Percentiles rank a stretch among this genome's conserved stretches.
phyloP scores from a whole-genome alignment of 169 alveolate genomes.

The Neospora caninum region DNA sequence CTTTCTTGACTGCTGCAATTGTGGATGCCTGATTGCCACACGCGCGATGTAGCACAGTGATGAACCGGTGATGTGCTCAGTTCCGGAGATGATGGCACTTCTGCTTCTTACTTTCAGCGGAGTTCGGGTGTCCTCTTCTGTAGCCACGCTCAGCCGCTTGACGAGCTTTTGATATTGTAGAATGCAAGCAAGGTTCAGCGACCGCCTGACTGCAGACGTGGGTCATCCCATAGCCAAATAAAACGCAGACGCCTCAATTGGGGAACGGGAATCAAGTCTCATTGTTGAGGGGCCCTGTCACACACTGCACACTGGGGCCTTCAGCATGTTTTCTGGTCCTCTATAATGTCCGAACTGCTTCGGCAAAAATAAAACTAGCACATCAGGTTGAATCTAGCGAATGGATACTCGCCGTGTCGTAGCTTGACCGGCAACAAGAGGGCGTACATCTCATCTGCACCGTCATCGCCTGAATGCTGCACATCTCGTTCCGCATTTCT shows the following conservation, averaged over 20 bases:
- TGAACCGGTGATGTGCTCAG: neutral
- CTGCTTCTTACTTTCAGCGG: constrained; percentile 11
- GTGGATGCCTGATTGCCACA: neutral
- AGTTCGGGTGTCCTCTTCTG: neutral
- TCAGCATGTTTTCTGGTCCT: too few relatives aligned
- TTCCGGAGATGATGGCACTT: neutral
- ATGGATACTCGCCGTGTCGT: too few relatives aligned
- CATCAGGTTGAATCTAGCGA: too few relatives aligned
- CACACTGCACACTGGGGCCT: too few relatives aligned
- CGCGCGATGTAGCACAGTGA: neutral
- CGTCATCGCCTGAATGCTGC: neutral
- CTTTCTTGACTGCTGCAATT: constrained; percentile 17
- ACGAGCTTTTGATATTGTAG: constrained; percentile 13
- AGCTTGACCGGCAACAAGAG: neutral
- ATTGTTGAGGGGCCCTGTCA: too few relatives aligned
- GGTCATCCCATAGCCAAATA: neutral
- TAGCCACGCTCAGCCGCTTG: neutral
- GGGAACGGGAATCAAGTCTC: too few relatives aligned
- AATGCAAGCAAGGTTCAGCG: constrained; percentile 36
- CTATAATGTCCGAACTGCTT: too few relatives aligned
- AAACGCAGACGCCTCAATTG: too few relatives aligned
- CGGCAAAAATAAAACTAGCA: too few relatives aligned
- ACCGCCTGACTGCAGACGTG: neutral
- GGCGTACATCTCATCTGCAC: neutral
- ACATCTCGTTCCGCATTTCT: neutral